Base-by-base conservation (phyloP, 805 yeast species). In the Ogataea neopini region DNA sequence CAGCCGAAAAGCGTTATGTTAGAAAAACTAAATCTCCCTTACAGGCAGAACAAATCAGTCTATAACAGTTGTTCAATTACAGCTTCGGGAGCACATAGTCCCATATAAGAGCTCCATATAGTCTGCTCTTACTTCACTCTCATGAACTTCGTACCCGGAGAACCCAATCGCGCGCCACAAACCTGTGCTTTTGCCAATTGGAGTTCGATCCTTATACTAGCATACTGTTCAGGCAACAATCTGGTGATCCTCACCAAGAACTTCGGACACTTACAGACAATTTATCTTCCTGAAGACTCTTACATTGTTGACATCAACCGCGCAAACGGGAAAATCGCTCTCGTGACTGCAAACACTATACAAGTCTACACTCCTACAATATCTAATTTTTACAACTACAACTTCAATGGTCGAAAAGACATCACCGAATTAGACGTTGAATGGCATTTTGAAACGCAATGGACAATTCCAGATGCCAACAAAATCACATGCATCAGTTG, bases 141-240 rank as follows among this genome's bases (percentile, higher is more conserved):
- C 22, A 34, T 86, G 45, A 80, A 80, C 48, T 83, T 86, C 59
- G 79, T 88, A 38, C 97, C 97, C 2, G 97, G 97, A 1, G 88
- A 87, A 61, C 94, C 94, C 15, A 86, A 84, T 62, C 66, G 71
- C 38, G 62, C 78, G 1, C 72, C 71, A 11, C 78, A 77, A 53
- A 70, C 88, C 0, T 76, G 81, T 19, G 71, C 80, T 34, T 84
- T 81, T 50, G 77, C 74, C 6, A 67, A 70, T 32, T 89, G 96
- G 96, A 80, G 80, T 46, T 72, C 73, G 9, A 80, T 79, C 49
- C 77, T 80, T 43, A 66, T 89, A 2, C 67, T 86, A 28, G 82
- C 81, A 1, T 92, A 92, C 63, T 86, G 90, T 48, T 88, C 97
- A 1, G 97, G 96, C 0, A 89, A 89, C 67, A 89, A 88, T 62